phyloP scores from a whole-genome alignment of 805 yeast species.

The Monosporozyma siamensis region DNA sequence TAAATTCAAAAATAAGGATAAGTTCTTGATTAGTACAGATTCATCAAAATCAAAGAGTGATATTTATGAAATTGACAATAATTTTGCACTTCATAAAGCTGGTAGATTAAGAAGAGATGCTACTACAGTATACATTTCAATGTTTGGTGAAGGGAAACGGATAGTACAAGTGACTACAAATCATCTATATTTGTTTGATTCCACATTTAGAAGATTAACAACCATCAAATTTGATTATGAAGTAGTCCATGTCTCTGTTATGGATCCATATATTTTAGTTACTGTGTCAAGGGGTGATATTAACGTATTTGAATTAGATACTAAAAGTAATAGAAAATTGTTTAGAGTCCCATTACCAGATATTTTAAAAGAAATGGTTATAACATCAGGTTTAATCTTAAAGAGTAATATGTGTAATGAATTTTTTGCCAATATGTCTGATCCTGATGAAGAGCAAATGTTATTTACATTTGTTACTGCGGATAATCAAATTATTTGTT shows the following conservation, averaged over 20 bases:
- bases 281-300: constrained; percentile 66
- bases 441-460: constrained; percentile 26
- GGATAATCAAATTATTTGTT: constrained; percentile 61
- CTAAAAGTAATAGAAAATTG: constrained; percentile 29
- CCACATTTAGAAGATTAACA: constrained; percentile 45
- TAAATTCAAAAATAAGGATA: constrained; percentile 35
- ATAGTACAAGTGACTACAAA: constrained; percentile 69
- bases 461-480: constrained; percentile 64
- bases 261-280: constrained; percentile 54
- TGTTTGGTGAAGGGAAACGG: constrained; percentile 43
- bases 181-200: constrained; percentile 53
- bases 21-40: constrained; percentile 65
- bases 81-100: constrained; percentile 51
- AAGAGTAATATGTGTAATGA: constrained; percentile 40
- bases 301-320: constrained; percentile 41
- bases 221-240: constrained; percentile 49
- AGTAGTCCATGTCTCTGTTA: constrained; percentile 52
- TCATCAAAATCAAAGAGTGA: constrained; percentile 54
- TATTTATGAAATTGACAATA: constrained; percentile 52
- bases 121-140: constrained; percentile 58
- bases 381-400: constrained; percentile 61
- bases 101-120: constrained; percentile 56
- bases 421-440: constrained; percentile 23
- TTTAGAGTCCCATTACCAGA: constrained; percentile 32
- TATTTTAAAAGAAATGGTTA: constrained; percentile 38